Base-by-base conservation (phyloP, 805 yeast genomes). In the Metschnikowia hibisci region DNA sequence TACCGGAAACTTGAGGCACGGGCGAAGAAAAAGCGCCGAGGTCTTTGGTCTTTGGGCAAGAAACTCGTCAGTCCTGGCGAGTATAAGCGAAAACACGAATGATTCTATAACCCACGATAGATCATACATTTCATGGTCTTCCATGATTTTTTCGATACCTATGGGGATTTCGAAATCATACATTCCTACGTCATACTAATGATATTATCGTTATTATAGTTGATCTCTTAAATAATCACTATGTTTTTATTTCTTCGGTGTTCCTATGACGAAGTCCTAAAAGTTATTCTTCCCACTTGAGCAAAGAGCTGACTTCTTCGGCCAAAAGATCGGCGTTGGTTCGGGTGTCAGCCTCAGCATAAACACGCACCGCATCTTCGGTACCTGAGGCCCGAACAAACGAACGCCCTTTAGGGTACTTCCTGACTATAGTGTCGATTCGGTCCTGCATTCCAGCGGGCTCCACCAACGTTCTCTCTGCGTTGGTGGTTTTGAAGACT, bases 341-440 rank as follows among this genome's bases (percentile, higher is more conserved):
- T 31, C 50, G 40, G 14, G 67, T 74, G 2, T 68, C 71, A 0
- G 96, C 96, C 63, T 93, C 99, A 0, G 96, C 93, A 54, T 93
- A 93, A 6, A 93, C 87, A 54, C 99, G 78, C 1, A 93, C 97
- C 0, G 96, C 98, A 62, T 93, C 95, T 62, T 93, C 99, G 1
- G 99, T 93, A 11, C 99, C 99, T 47, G 95, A 84, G 8, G 99
- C 98, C 54, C 99, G 79, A 3, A 91, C 98, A 64, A 93, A 93
- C 2, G 95, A 82, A 57, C 99, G 77, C 2, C 91, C 97, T 13
- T 64, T 57, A 0, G 66, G 53, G 50, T 71, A 81, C 52, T 77
- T 65, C 8, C 66, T 57, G 14, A 91, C 91, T 23, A 76, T 59
- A 4, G 55, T 70, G 59, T 93, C 93, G 43, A 93, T 87, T 48